Evolutionary conservation across 1,284 basidiomycete species (phyloP).

Genomic region (Ceratorhiza oryzae-sativae): DNA sequence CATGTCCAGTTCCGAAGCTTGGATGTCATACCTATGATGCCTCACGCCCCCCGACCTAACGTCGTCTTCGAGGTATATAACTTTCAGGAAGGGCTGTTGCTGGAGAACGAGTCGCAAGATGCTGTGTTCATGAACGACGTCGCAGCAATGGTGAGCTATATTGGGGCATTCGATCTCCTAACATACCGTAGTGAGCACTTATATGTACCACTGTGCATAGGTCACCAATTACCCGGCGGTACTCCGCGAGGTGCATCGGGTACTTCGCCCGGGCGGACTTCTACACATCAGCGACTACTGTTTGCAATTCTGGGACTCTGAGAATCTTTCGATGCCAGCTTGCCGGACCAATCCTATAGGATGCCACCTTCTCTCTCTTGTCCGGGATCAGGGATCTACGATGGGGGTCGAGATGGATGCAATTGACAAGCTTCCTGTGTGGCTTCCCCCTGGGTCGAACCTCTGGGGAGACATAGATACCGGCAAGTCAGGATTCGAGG

Average conservation of each 20-base stretch:
- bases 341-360: background rate
- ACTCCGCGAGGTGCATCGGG: conserved; percentile 6
- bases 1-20: conserved; percentile 15
- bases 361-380: background rate
- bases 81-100: background rate
- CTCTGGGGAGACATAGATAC: background rate
- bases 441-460: background rate
- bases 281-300: background rate
- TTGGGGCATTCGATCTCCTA: background rate
- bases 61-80: conserved; percentile 10
- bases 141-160: background rate
- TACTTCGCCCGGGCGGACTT: conserved; percentile 10
- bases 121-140: background rate
- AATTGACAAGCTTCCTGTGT: background rate
- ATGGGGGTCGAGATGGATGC: background rate
- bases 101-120: conserved; percentile 11
- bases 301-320: background rate
- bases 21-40: background rate
- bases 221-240: conserved; percentile 1
- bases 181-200: background rate
- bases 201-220: background rate
- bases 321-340: background rate
- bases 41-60: conserved; percentile 1
- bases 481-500: background rate
- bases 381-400: background rate